Base-by-base conservation (phyloP, 208 protist genomes). In the Polymyxa betae region DNA sequence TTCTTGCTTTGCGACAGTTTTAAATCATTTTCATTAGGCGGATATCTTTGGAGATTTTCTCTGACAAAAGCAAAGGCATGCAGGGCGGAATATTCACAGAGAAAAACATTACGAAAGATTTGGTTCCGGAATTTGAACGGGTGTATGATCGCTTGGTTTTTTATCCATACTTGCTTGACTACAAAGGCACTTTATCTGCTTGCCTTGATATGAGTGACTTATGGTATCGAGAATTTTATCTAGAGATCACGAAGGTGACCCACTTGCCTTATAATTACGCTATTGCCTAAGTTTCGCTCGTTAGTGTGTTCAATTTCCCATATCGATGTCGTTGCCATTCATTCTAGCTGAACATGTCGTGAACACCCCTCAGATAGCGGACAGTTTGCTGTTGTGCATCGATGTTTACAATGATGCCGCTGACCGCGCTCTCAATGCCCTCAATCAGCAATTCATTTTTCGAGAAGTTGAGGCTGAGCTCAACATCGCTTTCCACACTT, bases 391-490 rank as follows among this genome's bases (percentile, higher is more conserved):
- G 32, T 91, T 89, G 38, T 77, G 60, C 32, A 16, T 91, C 38
- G 90, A 91, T 38, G 64, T 91, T 32, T 91, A 91, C 90, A 91
- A 91, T 91, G 90, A 91, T 91, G 90, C 90, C 20, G 90, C 68
- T 10, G 10, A 16, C n/a, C 38, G 64, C 12, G 90, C 90, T 32
- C 68, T 91, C 1, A 54, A 10, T 29, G 16, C 12, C 10, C 20
- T 91, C 35, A 88, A 91, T 32, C 90, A 91, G 77, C 90, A 88
- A 20, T 91, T 89, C 40, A 66, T 91, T 5, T 91, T 91, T 46
- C 60, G 87, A 35, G 90, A 91, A 54, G 90, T 91, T 40, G 90
- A 91, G 38, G 90, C 90, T 91, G 90, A 91, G 45, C n/a, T 88
- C 10, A 91, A 91, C 32, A 43, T 91, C 10, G 49, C 90, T 44